Evolutionary conservation across 495 filamentous ascomycete species (phyloP).

Genomic region (Tuber indicum): DNA sequence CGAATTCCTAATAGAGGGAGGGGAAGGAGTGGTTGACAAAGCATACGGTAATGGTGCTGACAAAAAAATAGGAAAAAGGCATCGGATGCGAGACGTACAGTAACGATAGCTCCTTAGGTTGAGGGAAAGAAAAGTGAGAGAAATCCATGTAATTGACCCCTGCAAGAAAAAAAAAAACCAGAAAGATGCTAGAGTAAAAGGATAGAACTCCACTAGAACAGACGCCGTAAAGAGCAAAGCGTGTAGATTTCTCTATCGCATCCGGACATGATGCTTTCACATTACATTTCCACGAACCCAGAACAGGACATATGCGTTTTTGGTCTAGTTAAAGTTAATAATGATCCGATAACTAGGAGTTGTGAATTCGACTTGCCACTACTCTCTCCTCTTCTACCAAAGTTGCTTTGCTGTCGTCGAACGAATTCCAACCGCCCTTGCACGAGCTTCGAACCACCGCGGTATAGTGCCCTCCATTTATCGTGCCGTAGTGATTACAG

Average conservation of each 20-base stretch:
- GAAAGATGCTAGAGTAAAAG: not conserved
- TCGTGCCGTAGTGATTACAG: slow-evolving; percentile 59
- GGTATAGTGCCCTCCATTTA: slow-evolving; percentile 65
- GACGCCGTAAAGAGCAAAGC: not conserved
- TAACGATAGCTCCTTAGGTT: not conserved
- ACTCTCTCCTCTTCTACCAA: slow-evolving; percentile 36
- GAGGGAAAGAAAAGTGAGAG: not conserved
- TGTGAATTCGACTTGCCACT: slow-evolving; percentile 34
- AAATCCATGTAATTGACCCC: not conserved
- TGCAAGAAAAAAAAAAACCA: not conserved
- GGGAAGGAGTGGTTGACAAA: not conserved
- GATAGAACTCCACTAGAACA: not conserved
- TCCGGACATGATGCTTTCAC: slow-evolving; percentile 7
- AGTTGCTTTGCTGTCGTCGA: slow-evolving; percentile 56
- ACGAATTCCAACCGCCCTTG: slow-evolving; percentile 57
- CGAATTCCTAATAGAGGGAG: not conserved
- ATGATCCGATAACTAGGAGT: not conserved
- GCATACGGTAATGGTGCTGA: not conserved
- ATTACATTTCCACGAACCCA: slow-evolving; percentile 39
- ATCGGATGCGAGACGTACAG: not conserved
- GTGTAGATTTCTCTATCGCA: not conserved
- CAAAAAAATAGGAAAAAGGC: not conserved
- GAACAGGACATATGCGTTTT: slow-evolving; percentile 38
- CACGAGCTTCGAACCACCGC: slow-evolving; percentile 58
- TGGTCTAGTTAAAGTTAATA: slow-evolving; percentile 24